Base-by-base conservation (phyloP, 306 rosid genomes). In the Vigna mungo region DNA sequence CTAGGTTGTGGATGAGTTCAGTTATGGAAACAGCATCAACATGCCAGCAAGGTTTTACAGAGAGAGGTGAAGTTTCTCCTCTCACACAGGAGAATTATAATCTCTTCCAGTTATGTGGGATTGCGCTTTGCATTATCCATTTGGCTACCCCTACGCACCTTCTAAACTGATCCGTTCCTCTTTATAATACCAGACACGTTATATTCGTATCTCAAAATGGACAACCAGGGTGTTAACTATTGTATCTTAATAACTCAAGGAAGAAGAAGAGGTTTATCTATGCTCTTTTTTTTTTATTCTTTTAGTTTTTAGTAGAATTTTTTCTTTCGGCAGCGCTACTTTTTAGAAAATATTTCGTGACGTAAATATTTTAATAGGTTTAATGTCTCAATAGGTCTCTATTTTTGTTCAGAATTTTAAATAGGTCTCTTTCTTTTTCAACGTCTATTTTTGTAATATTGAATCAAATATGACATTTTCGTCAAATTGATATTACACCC, bases 31-130 rank as follows among this genome's bases (percentile, higher is more conserved):
- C 86, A 2, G 79, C 85, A 0, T 15, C 79, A 1, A 89, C 90
- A 1, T 93, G 98, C 62, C 93, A 88, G 39, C 78, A 72, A 55
- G 93, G 91, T 2, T 89, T 93, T 67, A 74, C 20, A 30, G 89
- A 82, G 79, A 75, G 76, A 66, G 91, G 87, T 39, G 85, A 46
- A 44, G 87, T 15, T 79, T 84, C 86, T 36, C 98, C 91, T 2
- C 78, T 90, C 88, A 81, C 83, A 5, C 61, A 75, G 12, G 87
- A 88, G 80, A 93, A 89, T 68, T 71, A 81, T 43, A 43, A 81
- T 80, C 82, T 87, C 43, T 86, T 88, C 54, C 91, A 89, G 69
- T 60, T 92, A 8, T 69, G 85, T 72, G 93, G 90, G 34, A 82
- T 90, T 83, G 79, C 88, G 2, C 86, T 92, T 10, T 89, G 88